Evolutionary conservation across 2,329 filamentous ascomycete species (phyloP), one percentile per base, ranked within the genome.

Genomic region (Aureobasidium mangrovei): DNA sequence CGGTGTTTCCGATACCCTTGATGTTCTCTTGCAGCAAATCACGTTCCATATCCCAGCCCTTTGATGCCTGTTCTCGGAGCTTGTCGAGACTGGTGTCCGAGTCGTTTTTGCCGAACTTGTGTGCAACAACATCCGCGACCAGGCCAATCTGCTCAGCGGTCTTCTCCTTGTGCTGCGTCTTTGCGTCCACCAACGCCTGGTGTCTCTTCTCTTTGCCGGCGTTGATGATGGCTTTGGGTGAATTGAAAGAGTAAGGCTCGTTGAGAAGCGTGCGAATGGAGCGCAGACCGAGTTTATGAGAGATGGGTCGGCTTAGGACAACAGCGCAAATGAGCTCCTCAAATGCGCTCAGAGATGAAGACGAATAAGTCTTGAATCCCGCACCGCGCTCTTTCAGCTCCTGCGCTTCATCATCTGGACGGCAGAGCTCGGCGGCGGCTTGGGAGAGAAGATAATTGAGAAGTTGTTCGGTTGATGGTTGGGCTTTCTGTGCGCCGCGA

Each of bases 121-220:
- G 60, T 5, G 62, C 46, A 2, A 71, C 59, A 0, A 64, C 62
- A 27, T 69, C 64, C 1, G 67, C 67, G 4, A 70, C 53, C 7
- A 60, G 31, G 4, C 64, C 65, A 4, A 75, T 63, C 54, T 74
- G 69, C 7, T 66, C 63, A 0, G 72, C 72, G 1, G 71, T 74
- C 63, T 75, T 75, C 57, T 70, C 71, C 54, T 72, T 71, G 56
- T 75, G 72, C 62, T 75, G 72, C 5, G 71, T 75, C 31, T 64
- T 58, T 33, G 73, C 72, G 53, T 71, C 69, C 56, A 66, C 65
- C 36, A 76, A 58, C 2, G 72, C 70, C 62, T 74, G 59, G 32
- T 64, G 64, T 3, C 66, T 60, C 43, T 67, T 69, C 49, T 74
- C 66, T 1, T 62, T 59, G 0, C 70, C 71, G 2, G 69, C 70